Evolutionary conservation across 2,329 filamentous ascomycete species (phyloP), one percentile per base, ranked within the genome.

Genomic region (Stagonosporopsis rhizophila): DNA sequence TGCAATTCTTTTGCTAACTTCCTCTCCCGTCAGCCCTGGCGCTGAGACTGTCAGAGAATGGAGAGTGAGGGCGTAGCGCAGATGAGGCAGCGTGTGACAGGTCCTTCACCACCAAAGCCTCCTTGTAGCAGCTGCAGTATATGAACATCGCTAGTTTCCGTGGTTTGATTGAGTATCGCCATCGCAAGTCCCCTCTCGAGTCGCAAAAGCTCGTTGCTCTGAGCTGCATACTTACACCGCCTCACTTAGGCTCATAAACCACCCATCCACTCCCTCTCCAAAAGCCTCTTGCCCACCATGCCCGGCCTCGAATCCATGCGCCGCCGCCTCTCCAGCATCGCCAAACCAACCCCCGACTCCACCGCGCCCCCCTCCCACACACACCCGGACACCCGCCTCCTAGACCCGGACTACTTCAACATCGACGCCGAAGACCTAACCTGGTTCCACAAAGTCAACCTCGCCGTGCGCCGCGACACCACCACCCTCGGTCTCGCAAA

Each of bases 401-500:
- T 66, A n/a, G 51, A 64, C 22, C 54, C 58, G 17, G 48, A 61
- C 42, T 59, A 54, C 32, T 54, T 67, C 22, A 34, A 37, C 23
- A 62, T 66, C 27, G 56, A 58, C 0, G 20, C 38, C 4, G 39
- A 50, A 1, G 38, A 65, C 20, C 49, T 54, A 3, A n/a, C 38
- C 12, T 54, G 64, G 54, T 71, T 68, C 23, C 38, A 44, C 22
- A 57, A 52, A 22, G 61, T 69, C 69, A 79, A 82, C 38, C 28
- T 54, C 11, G 57, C 56, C 6, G 61, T 68, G 11, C 51, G 59
- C n/a, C 32, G 41, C 2, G 56, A 62, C 44, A 67, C 66, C 52
- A 92, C 90, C 80, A 94, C 93, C 88, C 81, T 91, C 77, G 91
- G 96, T 75, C 85, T 86, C 42, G 94, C 90, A 3, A 92, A 96